Conservation (phyloP, 2,329 filamentous ascomycete species). For the Rosellinia necatrix region DNA sequence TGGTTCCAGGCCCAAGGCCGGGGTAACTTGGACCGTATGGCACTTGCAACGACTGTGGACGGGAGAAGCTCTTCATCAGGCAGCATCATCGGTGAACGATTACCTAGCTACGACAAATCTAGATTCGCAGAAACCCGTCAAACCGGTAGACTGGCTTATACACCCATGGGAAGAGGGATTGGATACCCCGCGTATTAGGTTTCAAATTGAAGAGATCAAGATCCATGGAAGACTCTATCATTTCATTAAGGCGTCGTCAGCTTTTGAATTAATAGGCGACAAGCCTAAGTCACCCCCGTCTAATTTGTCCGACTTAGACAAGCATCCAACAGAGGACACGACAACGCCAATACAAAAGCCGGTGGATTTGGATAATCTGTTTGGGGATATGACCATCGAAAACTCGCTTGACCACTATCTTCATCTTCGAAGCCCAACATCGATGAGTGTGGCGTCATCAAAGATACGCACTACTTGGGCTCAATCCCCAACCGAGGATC, state of each 20-base stretch:
- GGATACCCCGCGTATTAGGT: neutral
- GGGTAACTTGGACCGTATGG: conserved; percentile 14
- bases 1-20: conserved; percentile 6
- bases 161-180: conserved; percentile 1
- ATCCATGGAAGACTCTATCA: conserved; percentile 11
- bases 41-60: conserved; percentile 12
- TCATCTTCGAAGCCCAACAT: too few species aligned
- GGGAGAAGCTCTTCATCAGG: conserved; percentile 11
- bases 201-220: conserved; percentile 1
- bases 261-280: too few species aligned
- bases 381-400: too few species aligned
- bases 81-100: conserved; percentile 13
- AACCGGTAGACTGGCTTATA: neutral
- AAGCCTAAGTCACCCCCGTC: too few species aligned
- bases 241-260: conserved; percentile 19
- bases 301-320: too few species aligned
- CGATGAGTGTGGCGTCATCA: neutral
- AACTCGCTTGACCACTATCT: too few species aligned
- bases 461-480: conserved; percentile 5
- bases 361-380: too few species aligned
- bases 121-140: neutral
- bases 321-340: too few species aligned
- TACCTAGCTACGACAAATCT: neutral
- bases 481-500: neutral
- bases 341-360: too few species aligned